Percentiles rank a stretch among this genome's conserved stretches.
These are phyloP conservation scores for Phytophthora multivora DNA, from an alignment of 352 stramenopile genomes.

Conservation along the genomic window DNA sequence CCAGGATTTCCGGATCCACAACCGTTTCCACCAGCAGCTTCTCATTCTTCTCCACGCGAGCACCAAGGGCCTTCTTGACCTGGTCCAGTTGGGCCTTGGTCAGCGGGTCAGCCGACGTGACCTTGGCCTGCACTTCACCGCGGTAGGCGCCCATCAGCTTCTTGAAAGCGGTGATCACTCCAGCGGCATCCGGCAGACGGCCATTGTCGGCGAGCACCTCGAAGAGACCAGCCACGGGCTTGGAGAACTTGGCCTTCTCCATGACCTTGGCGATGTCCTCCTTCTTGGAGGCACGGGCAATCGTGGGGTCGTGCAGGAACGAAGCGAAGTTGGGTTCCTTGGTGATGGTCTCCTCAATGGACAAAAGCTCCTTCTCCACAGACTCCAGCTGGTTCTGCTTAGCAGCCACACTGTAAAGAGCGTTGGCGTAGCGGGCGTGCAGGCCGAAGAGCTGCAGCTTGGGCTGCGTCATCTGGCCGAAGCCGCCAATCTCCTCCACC, in stretches of 20 bases:
- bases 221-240: slow-evolving; percentile 95
- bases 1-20: slow-evolving; percentile 95
- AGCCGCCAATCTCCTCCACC: slow-evolving; percentile 71
- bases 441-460: slow-evolving; percentile 97
- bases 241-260: slow-evolving; percentile 91
- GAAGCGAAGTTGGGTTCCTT: slow-evolving; percentile 90
- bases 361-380: slow-evolving; percentile 91
- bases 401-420: slow-evolving; percentile 95
- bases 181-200: slow-evolving; percentile 88
- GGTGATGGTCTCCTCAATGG: slow-evolving; percentile 77
- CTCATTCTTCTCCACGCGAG: slow-evolving; percentile 88
- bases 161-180: slow-evolving; percentile 90
- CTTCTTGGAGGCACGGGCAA: slow-evolving; percentile 94
- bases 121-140: slow-evolving; percentile 95
- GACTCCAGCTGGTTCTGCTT: slow-evolving; percentile 83
- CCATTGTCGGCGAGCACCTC: slow-evolving; percentile 97
- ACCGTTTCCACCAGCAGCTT: slow-evolving; percentile 92
- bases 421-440: slow-evolving; percentile 97
- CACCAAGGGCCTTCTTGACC: slow-evolving; percentile 93
- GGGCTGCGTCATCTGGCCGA: slow-evolving; percentile 82
- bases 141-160: slow-evolving; percentile 96
- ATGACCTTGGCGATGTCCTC: slow-evolving; percentile 92
- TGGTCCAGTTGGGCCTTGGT: slow-evolving; percentile 92
- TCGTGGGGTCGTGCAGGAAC: slow-evolving; percentile 97
- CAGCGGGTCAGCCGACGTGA: slow-evolving; percentile 95